Base-by-base conservation (phyloP, 2,329 filamentous ascomycete genomes). In the Cladophialophora bantiana region DNA sequence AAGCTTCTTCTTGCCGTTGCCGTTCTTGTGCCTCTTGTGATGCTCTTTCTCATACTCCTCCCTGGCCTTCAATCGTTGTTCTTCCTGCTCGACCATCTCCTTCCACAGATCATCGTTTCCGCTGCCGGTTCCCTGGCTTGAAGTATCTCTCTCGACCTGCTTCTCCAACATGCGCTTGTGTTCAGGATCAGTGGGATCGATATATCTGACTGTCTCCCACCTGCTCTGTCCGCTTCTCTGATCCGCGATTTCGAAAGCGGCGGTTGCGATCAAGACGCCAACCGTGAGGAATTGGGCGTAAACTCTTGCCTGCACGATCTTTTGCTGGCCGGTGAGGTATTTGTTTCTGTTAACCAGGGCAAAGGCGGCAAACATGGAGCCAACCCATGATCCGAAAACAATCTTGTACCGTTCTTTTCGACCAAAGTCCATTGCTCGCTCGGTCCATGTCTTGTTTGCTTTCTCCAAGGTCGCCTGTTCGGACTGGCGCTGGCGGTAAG, bases 261-360 rank as follows among this genome's bases (percentile, higher is more conserved):
- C 93, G 36, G 89, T 91, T 64, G 92, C 88, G 75, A 96, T 86
- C 64, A 97, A 83, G 59, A 97, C 92, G 70, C 90, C 91, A 55
- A 97, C 83, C 4, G 94, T 96, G 73, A 96, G 82, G 5, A 91
- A 93, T 83, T 97, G 94, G 3, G 94, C 94, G 80, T 97, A 97
- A 71, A 97, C 90, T 86, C 94, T 90, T 31, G 93, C 94, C 84
- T 97, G 94, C 15, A 97, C 94, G 26, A 97, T 82, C 85, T 97
- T 97, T 84, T 97, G 94, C 68, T 86, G 82, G 1, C 88, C 89
- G 58, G 85, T 87, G 55, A 96, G 84, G 77, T 89, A 91, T 71
- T 86, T 89, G 77, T 92, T 92, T 70, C 92, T 87, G 75, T 90
- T 88, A 70, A 97, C 93, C 35, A 96, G 78, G 63, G 84, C 88